Base-by-base conservation (phyloP, 768 basidiomycete genomes). In the Mycena kentingensis region DNA sequence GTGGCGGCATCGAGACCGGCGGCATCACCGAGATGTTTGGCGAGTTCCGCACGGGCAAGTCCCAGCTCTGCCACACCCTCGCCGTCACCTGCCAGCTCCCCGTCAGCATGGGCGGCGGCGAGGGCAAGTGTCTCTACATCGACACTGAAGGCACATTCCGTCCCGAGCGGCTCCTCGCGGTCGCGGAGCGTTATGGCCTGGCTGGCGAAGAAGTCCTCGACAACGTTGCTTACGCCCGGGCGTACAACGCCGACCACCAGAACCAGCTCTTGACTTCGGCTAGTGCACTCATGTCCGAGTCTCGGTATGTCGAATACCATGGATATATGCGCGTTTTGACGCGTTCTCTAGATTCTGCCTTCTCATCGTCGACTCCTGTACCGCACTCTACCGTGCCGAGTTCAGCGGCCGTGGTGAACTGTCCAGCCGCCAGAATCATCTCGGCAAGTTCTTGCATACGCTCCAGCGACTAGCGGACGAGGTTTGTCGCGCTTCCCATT, bases 71-170 rank as follows among this genome's bases (percentile, higher is more conserved):
- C 67, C 97, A 99, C 67, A 98, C 96, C 0, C 84, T 99, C 39
- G 94, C 97, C 3, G 97, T 98, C 11, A 98, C 97, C 4, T 99
- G 97, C 66, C 96, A 98, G 73, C 81, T 98, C 13, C 97, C 97
- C 2, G 88, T 94, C 36, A 88, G 83, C 63, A 98, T 98, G 95
- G 96, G 97, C 18, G 97, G 97, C 15, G 97, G 97, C 12, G 97
- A 99, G 72, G 97, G 97, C 32, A 99, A 99, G 73, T 98, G 96
- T 65, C 76, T 99, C 38, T 99, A 97, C 70, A 98, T 99, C 71
- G 97, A 99, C 69, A 98, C 97, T 0, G 97, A 99, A 66, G 96
- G 96, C 24, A 99, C 97, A 8, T 99, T 99, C 77, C 93, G 97
- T 61, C 97, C 97, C 19, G 90, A 91, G 35, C 89, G 97, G 48